These are phyloP conservation scores for Eimeria maxima DNA, from an alignment of 169 alveolate genomes.

Conservation along the genomic window DNA sequence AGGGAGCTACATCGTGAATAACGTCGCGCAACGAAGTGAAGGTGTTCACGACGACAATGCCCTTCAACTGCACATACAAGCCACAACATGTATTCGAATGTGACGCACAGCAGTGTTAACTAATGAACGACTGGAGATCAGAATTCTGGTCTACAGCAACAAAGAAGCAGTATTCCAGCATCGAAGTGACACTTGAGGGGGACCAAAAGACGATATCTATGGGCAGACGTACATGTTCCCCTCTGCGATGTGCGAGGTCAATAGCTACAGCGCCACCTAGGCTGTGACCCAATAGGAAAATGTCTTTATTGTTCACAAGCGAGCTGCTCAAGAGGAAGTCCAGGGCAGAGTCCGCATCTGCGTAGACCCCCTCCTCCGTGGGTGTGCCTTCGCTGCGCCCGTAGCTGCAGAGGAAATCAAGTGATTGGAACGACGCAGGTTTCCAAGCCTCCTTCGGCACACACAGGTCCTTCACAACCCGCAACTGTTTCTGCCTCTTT, in stretches of 20 bases:
- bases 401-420: conserved; percentile 40
- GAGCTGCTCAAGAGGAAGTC: neutral
- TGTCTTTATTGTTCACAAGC: conserved; percentile 71
- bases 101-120: neutral
- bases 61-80: conserved; percentile 77
- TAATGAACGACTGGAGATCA: neutral
- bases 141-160: neutral
- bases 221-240: conserved; percentile 32
- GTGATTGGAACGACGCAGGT: neutral
- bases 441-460: neutral
- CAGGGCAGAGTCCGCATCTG: conserved; percentile 76
- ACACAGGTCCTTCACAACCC: neutral
- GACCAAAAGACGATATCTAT: neutral
- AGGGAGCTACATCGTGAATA: conserved; percentile 84
- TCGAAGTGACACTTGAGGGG: neutral
- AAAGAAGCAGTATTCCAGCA: neutral
- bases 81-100: neutral
- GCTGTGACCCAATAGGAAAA: conserved; percentile 86
- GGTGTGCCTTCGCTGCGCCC: conserved; percentile 80
- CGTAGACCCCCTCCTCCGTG: conserved; percentile 72
- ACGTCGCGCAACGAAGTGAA: conserved; percentile 86
- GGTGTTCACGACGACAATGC: conserved; percentile 90
- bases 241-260: conserved; percentile 80
- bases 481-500: neutral
- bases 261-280: conserved; percentile 91